Percentiles rank a stretch among this genome's conserved stretches.
phyloP scores from a whole-genome alignment of 208 protist species.

The Acanthamoeba rhysodes region DNA sequence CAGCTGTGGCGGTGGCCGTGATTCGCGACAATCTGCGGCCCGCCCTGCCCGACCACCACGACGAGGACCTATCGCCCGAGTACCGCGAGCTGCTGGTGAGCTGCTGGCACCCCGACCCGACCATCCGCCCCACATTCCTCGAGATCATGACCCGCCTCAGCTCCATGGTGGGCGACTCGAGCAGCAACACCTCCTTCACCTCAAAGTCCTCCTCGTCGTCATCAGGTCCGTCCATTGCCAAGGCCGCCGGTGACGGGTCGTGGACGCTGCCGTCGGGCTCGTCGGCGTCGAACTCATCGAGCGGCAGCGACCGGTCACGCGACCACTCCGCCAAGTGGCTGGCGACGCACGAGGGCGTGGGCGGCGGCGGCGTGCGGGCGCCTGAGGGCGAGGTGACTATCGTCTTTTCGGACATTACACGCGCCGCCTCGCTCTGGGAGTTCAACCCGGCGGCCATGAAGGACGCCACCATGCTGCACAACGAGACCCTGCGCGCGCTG shows the following conservation, averaged over 20 bases:
- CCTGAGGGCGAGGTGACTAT: conserved; percentile 35
- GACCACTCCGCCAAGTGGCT: not conserved
- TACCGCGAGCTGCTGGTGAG: not conserved
- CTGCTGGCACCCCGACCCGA: conserved; percentile 44
- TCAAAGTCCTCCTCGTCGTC: not conserved
- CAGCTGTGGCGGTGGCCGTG: conserved; percentile 45
- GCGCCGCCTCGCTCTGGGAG: conserved; percentile 70
- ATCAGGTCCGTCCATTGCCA: not conserved
- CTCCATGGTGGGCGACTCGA: not conserved
- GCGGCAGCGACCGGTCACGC: not conserved
- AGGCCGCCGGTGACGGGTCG: not conserved
- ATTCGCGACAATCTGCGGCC: conserved; percentile 42
- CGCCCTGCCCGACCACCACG: not conserved
- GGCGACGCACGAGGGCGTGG: not conserved
- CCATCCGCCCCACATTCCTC: conserved; percentile 62
- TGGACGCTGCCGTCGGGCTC: not conserved
- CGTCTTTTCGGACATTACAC: conserved; percentile 41
- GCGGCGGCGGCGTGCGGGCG: not conserved
- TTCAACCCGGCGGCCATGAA: conserved; percentile 39
- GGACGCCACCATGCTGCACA: conserved; percentile 55
- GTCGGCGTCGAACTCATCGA: not conserved
- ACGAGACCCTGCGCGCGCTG: not conserved
- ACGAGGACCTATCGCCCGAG: not conserved
- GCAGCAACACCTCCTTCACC: not conserved
- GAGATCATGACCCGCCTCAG: conserved; percentile 67